Evolutionary conservation across 345 rosid species (phyloP).

Genomic region (Hirschfeldia incana): DNA sequence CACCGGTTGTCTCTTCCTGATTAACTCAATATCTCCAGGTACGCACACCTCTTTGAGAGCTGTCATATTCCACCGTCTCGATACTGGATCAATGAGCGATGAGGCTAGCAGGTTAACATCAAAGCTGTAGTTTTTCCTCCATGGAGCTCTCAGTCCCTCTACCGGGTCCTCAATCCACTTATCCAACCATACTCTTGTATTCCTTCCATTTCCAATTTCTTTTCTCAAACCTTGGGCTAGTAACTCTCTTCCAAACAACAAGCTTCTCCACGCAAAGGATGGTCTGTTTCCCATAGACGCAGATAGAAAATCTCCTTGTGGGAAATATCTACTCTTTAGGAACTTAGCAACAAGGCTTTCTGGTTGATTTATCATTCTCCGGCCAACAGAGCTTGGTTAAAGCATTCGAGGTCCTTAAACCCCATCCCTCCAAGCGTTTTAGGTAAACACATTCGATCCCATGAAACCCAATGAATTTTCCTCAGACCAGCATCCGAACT

Average conservation of each 20-base stretch:
- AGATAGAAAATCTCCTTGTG: not conserved
- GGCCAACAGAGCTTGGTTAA: not conserved
- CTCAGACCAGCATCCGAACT: not conserved
- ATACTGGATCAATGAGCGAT: too few species aligned
- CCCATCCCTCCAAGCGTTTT: not conserved
- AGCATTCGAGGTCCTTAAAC: not conserved
- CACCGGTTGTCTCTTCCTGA: too few species aligned
- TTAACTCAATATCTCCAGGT: too few species aligned
- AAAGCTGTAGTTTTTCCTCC: too few species aligned
- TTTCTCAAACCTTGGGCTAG: not conserved
- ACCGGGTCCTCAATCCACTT: too few species aligned
- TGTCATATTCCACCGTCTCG: too few species aligned
- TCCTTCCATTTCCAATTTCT: not conserved
- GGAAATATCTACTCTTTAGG: not conserved
- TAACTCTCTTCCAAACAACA: not conserved
- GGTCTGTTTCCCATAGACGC: not conserved
- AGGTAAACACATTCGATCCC: not conserved
- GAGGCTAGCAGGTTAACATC: too few species aligned
- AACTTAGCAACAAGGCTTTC: not conserved
- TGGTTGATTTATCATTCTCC: not conserved
- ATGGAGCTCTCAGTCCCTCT: too few species aligned
- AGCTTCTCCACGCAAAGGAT: not conserved
- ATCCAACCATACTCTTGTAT: too few species aligned
- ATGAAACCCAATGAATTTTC: not conserved
- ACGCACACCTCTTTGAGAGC: too few species aligned